Evolutionary conservation across 441 rosid species (phyloP).

Genomic region (Euphorbia schlechtendalii): DNA sequence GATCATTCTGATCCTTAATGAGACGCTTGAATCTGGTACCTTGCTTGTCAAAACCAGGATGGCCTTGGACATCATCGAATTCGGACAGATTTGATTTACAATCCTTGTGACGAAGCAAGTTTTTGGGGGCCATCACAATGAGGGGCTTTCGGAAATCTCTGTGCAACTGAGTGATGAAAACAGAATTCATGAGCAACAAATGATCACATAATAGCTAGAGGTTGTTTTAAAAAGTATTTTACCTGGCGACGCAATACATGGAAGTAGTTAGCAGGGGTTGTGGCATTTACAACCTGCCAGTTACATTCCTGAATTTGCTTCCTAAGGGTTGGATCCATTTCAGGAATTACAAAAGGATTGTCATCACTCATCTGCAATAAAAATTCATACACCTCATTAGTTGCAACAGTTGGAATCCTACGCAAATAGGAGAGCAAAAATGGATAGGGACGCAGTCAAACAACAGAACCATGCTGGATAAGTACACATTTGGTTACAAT

Average conservation of each 20-base stretch:
- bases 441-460: conserved; percentile 36
- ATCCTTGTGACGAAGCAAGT: conserved; percentile 91
- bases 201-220: no score
- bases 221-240: neutral
- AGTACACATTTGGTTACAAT: no score
- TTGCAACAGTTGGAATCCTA: conserved; percentile 14
- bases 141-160: conserved; percentile 98
- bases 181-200: no score
- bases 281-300: conserved; percentile 95
- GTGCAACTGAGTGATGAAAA: conserved; percentile 41
- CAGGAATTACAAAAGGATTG: conserved; percentile 80
- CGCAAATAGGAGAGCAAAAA: conserved; percentile 20
- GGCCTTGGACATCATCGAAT: conserved; percentile 97
- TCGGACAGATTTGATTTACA: conserved; percentile 94
- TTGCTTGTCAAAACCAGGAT: conserved; percentile 97
- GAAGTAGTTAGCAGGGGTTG: conserved; percentile 98
- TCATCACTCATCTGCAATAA: conserved; percentile 96
- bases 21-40: conserved; percentile 96
- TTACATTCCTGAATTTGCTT: conserved; percentile 97
- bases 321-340: conserved; percentile 87
- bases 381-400: neutral
- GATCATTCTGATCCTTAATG: conserved; percentile 85
- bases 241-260: conserved; percentile 98
- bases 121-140: conserved; percentile 89
- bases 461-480: no score